These are phyloP conservation scores for Xylariaceae sp. DNA, from an alignment of 2,329 filamentous ascomycete species.

Conservation along the genomic window DNA sequence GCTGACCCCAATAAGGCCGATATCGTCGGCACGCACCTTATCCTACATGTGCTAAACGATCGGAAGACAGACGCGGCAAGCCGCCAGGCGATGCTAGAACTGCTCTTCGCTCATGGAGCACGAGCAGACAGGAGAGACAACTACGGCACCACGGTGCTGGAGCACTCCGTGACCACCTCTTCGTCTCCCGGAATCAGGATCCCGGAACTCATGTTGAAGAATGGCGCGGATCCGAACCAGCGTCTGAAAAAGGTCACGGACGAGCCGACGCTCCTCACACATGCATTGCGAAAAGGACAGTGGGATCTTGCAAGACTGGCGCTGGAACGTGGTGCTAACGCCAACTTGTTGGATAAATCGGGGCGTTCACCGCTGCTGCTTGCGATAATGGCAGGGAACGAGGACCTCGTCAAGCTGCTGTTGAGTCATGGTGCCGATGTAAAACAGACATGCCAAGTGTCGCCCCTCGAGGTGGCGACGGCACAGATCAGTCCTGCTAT, in stretches of 20 bases:
- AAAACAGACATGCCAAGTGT: neutral
- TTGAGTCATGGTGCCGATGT: neutral
- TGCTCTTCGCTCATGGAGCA: slow-evolving; percentile 56
- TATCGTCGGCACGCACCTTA: slow-evolving; percentile 53
- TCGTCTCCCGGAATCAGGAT: slow-evolving; percentile 61
- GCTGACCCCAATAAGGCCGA: slow-evolving; percentile 53
- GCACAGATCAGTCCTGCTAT: neutral
- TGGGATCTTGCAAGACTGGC: neutral
- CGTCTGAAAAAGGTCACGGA: neutral
- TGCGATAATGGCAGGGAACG: neutral
- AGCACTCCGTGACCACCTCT: slow-evolving; percentile 60
- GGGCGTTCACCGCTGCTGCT: neutral
- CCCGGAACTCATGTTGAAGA: slow-evolving; percentile 58
- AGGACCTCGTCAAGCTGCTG: neutral
- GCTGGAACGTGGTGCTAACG: neutral
- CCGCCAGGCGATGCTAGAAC: slow-evolving; percentile 56
- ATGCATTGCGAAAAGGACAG: neutral
- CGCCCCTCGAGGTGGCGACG: neutral
- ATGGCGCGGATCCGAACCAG: slow-evolving; percentile 65
- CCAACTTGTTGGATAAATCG: neutral
- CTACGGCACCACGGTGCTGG: slow-evolving; percentile 17
- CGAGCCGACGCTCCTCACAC: neutral
- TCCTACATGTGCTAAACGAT: slow-evolving; percentile 43
- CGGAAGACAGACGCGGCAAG: slow-evolving; percentile 57
- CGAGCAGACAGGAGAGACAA: neutral